A percentile compares a stretch with the other conserved stretches of the same genome.
phyloP scores from a whole-genome alignment of 2,329 filamentous ascomycete genomes.

The Diplocarpon mali region DNA sequence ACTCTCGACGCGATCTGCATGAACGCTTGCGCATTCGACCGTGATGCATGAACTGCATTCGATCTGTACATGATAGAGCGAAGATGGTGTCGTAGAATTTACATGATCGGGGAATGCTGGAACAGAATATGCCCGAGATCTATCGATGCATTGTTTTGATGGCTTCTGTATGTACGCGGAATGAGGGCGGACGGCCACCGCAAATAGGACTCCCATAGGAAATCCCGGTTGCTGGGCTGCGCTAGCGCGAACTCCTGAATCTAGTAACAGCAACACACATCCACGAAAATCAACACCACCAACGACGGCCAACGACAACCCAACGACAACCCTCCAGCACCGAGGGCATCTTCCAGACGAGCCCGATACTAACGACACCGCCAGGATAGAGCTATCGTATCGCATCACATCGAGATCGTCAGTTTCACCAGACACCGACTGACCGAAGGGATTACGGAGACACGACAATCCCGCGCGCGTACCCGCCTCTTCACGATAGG shows the following conservation, averaged over 20 bases:
- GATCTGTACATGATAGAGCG: background rate
- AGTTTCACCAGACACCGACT: conserved; percentile 3
- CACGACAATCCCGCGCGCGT: conserved; percentile 9
- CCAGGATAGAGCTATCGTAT: conserved; percentile 10
- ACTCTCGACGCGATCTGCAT: background rate
- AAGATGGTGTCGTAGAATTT: too few relatives aligned
- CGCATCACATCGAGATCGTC: conserved; percentile 1
- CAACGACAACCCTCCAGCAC: conserved; percentile 5
- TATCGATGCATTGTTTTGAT: too few relatives aligned
- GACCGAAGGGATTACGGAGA: conserved; percentile 8
- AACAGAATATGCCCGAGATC: too few relatives aligned
- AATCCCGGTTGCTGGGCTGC: background rate
- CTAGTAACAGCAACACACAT: too few relatives aligned
- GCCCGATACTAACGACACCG: conserved; percentile 2
- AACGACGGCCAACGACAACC: conserved; percentile 2
- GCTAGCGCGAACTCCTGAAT: background rate
- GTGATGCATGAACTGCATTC: conserved; percentile 2
- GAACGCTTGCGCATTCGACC: background rate
- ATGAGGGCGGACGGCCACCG: too few relatives aligned
- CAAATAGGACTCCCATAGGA: too few relatives aligned
- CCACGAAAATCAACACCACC: background rate
- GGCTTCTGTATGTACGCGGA: too few relatives aligned
- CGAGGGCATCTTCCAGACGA: conserved; percentile 2
- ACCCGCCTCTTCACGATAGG: conserved; percentile 7
- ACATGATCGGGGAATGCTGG: too few relatives aligned